Evolutionary conservation across 2,329 filamentous ascomycete species (phyloP), one percentile per base, ranked within the genome.

Genomic region (Arthrobotrys conoides): DNA sequence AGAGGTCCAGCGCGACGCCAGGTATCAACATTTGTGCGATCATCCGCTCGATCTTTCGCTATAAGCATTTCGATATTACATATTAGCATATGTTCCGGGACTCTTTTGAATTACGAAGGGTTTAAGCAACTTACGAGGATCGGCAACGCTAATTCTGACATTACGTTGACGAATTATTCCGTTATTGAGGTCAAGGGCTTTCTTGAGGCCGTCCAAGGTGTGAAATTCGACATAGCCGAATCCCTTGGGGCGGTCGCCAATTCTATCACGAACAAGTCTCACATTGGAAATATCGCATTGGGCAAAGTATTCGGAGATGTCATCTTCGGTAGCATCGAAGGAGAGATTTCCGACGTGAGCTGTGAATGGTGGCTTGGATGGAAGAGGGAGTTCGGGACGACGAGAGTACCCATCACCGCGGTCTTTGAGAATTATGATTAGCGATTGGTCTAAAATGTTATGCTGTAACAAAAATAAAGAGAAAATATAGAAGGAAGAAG

Each of bases 171-270:
- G 85, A 98, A 94, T 76, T 90, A 90, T 79, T 78, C 90, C 88
- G 82, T 93, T 93, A 83, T 94, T 94, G 80, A 96, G 89, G 76
- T 90, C 90, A 80, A 99, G 89, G 71, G 96, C 96, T 86, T 94
- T 92, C 87, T 97, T 96, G 83, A 99, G 87, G 76, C 95, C 95
- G 63, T 98, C 95, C 53, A 96, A 87, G 65, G 90, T 91, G 81
- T 88, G 90, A 83, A 99, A 99, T 85, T 99, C 96, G 81, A 97
- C 95, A 84, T 99, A 99, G 80, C 95, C 96, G 83, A 99, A 99
- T 61, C 96, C 96, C 88, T 99, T 99, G 81, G 96, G 96, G 83
- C 94, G 94, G 85, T 92, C 90, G 84, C 96, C 92, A 84, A 97
- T 88, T 84, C 95, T 96, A 86, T 99, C 96, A 87, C 97, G 95